A percentile compares a stretch with the other conserved stretches of the same genome.
phyloP scores from a whole-genome alignment of 768 basidiomycete genomes.

The Mycena maculata region DNA sequence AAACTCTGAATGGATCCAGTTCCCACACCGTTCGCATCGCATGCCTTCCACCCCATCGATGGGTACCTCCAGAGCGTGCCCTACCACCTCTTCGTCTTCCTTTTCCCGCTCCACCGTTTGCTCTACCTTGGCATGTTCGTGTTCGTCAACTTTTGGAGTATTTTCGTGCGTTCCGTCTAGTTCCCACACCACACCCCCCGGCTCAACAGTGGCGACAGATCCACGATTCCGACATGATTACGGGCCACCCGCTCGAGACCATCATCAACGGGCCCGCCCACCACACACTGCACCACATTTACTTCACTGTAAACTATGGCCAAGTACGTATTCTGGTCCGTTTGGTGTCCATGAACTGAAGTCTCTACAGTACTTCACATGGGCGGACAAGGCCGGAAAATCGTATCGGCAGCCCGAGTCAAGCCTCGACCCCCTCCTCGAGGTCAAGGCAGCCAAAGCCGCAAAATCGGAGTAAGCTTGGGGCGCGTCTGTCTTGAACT shows the following conservation, averaged over 20 bases:
- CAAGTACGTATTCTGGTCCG: constrained; percentile 62
- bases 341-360: constrained; percentile 21
- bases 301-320: constrained; percentile 97
- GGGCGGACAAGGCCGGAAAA: constrained; percentile 85
- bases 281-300: constrained; percentile 96
- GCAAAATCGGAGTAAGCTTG: constrained; percentile 28
- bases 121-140: constrained; percentile 90
- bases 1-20: constrained; percentile 61
- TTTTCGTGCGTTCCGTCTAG: constrained; percentile 73
- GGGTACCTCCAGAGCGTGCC: constrained; percentile 95
- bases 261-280: constrained; percentile 98
- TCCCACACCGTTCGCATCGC: constrained; percentile 96
- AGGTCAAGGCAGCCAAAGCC: constrained; percentile 56
- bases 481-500: background rate
- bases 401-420: constrained; percentile 92
- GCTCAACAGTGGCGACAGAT: constrained; percentile 64
- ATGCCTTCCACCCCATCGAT: constrained; percentile 97
- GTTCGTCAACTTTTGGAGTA: constrained; percentile 93
- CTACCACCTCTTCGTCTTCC: constrained; percentile 90
- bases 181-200: background rate
- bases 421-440: constrained; percentile 85
- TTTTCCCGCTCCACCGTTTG: constrained; percentile 91
- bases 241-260: constrained; percentile 86
- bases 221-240: constrained; percentile 99
- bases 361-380: constrained; percentile 89